Base-by-base conservation (phyloP, 257 asterid genomes). In the Solanum appendiculatum region DNA sequence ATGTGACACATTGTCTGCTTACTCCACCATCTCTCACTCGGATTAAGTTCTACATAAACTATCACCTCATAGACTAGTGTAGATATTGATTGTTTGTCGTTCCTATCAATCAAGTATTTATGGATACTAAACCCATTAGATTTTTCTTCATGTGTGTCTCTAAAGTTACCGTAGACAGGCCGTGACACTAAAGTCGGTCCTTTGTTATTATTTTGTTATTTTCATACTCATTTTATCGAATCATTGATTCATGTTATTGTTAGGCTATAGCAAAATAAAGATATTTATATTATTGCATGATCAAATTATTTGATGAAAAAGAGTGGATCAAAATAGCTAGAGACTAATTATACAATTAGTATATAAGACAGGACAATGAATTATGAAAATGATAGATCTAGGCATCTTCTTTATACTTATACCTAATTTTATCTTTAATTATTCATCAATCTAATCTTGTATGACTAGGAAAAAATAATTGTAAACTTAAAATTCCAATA, bases 401-500 rank as follows among this genome's bases (percentile, higher is more conserved):
- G 84, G 39, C 84, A 8, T 78, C 8, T 78, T 78, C 63, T 44
- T 27, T 14, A 44, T 42, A 36, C 16, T 23, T 75, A 6, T 2
- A 42, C 36, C 63, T 44, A 78, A 44, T 18, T 80, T 80, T 27
- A 46, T 80, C 84, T 46, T 46, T 25, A 46, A 46, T 44, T 2
- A 80, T 16, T 46, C 40, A 46, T 80, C 66, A 80, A 44, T 46
- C 64, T 44, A 80, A 80, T 80, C 40, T 80, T 80, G 64, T 18
- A 46, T 80, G 66, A 80, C 66, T 80, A 46, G 84, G 40, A 80
- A 46, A 37, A 80, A 80, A 80, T 80, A 80, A 46, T 80, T 46
- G 66, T 25, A 0, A n/a, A 46, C 64, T 5, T 2, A 5, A 78
- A 80, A 46, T 44, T 29, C 8, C 84, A 80, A 80, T 25, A 89